Conservation (phyloP, 164 flowering plant genomes). For the Tinospora cordifolia region DNA sequence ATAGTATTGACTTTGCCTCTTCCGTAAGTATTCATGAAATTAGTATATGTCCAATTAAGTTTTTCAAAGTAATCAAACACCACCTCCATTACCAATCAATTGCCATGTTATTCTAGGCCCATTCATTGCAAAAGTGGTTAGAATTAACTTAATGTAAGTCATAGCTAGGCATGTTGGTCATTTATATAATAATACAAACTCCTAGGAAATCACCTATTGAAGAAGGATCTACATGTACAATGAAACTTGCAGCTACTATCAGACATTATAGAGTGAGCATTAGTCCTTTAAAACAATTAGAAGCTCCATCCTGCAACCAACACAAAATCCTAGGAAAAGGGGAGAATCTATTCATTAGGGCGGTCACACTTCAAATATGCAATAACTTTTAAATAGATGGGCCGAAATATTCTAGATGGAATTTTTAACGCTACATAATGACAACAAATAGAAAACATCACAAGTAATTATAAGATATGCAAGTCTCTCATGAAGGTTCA, state of each 20-base stretch:
- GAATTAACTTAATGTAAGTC: background rate
- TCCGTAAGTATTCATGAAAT: background rate
- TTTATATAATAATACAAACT: background rate
- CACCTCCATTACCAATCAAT: background rate
- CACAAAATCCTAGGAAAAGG: no score
- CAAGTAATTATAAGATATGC: background rate
- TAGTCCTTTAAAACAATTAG: slow-evolving; percentile 82
- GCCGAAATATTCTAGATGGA: no score
- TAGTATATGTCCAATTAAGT: background rate
- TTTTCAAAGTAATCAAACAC: background rate
- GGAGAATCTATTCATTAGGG: background rate
- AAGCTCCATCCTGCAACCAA: slow-evolving; percentile 70
- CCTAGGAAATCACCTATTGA: slow-evolving; percentile 35
- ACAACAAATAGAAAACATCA: no score
- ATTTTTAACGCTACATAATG: no score
- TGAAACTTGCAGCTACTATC: slow-evolving; percentile 84
- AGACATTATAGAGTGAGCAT: slow-evolving; percentile 80
- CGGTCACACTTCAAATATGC: background rate
- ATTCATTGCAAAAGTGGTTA: background rate
- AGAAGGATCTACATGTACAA: slow-evolving; percentile 61
- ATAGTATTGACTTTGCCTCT: background rate
- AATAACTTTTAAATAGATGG: no score
- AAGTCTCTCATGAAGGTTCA: background rate
- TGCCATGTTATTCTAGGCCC: background rate
- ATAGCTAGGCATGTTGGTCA: background rate